These are phyloP conservation scores for Graphilbum fragrans DNA, from an alignment of 2,329 filamentous ascomycete genomes.

Conservation along the genomic window DNA sequence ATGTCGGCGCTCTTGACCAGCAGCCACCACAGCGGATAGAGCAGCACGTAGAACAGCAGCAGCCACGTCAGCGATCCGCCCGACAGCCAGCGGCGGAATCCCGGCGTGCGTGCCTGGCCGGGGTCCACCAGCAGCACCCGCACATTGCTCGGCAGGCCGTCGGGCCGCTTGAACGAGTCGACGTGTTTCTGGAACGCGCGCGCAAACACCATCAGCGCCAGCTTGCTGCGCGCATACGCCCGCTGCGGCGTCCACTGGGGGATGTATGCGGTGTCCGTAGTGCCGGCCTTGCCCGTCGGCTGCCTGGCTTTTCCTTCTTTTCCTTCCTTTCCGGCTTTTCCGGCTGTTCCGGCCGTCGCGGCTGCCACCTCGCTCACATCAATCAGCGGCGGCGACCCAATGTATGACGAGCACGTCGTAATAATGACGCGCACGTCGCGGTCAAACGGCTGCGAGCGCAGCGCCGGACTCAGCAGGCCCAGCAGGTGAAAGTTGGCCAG, in stretches of 20 bases:
- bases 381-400: slow-evolving; percentile 58
- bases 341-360: slow-evolving; percentile 18
- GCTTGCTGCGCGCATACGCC: slow-evolving; percentile 54
- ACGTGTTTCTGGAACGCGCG: slow-evolving; percentile 88
- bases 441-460: slow-evolving; percentile 85
- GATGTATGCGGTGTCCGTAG: slow-evolving; percentile 12
- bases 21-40: slow-evolving; percentile 77
- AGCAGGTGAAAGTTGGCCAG: slow-evolving; percentile 92
- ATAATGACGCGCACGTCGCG: slow-evolving; percentile 84
- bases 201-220: slow-evolving; percentile 83
- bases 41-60: slow-evolving; percentile 56
- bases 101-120: slow-evolving; percentile 71
- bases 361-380: slow-evolving; percentile 13
- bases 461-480: slow-evolving; percentile 78
- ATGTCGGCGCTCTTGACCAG: slow-evolving; percentile 73
- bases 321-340: not conserved
- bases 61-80: slow-evolving; percentile 75
- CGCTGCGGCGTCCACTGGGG: slow-evolving; percentile 41
- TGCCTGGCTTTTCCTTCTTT: not conserved
- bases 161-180: slow-evolving; percentile 70
- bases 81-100: slow-evolving; percentile 77
- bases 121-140: slow-evolving; percentile 82
- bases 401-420: slow-evolving; percentile 78
- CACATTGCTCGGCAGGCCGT: slow-evolving; percentile 69
- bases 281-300: slow-evolving; percentile 2